A percentile compares a stretch with the other conserved stretches of the same genome.
These are phyloP conservation scores for Wickerhamiella sergipiensis DNA, from an alignment of 805 yeast genomes.

Conservation along the genomic window DNA sequence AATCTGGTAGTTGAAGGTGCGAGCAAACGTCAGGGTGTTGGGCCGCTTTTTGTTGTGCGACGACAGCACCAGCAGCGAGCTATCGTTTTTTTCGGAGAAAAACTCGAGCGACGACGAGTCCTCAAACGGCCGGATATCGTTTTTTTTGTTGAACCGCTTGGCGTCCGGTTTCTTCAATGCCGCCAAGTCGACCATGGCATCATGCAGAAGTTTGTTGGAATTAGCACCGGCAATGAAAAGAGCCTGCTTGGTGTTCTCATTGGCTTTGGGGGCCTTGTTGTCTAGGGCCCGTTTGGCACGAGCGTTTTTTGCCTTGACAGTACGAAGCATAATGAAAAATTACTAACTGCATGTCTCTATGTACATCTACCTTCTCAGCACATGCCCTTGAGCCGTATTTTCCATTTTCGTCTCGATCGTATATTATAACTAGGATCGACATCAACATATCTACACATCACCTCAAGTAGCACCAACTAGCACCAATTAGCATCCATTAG, in stretches of 20 bases:
- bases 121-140: constrained; percentile 85
- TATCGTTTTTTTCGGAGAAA: constrained; percentile 87
- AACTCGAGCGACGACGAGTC: constrained; percentile 77
- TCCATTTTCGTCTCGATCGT: too few species aligned
- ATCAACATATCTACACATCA: too few species aligned
- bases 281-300: constrained; percentile 91
- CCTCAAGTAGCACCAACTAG: too few species aligned
- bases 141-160: constrained; percentile 77
- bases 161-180: constrained; percentile 84
- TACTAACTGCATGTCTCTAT: neutral
- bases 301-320: constrained; percentile 77
- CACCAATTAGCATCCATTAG: too few species aligned
- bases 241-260: constrained; percentile 82
- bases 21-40: constrained; percentile 70
- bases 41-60: constrained; percentile 84
- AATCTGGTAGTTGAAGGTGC: constrained; percentile 81
- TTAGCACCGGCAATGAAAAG: constrained; percentile 84
- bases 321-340: constrained; percentile 25
- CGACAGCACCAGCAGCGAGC: constrained; percentile 68
- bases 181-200: constrained; percentile 76
- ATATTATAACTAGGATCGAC: too few species aligned
- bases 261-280: constrained; percentile 72
- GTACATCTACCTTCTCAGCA: too few species aligned
- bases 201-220: constrained; percentile 66
- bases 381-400: too few species aligned